Evolutionary conservation across 2,329 filamentous ascomycete genomes (phyloP), one percentile per base, ranked within the genome.

Genomic region (Sporothrix sp.): DNA sequence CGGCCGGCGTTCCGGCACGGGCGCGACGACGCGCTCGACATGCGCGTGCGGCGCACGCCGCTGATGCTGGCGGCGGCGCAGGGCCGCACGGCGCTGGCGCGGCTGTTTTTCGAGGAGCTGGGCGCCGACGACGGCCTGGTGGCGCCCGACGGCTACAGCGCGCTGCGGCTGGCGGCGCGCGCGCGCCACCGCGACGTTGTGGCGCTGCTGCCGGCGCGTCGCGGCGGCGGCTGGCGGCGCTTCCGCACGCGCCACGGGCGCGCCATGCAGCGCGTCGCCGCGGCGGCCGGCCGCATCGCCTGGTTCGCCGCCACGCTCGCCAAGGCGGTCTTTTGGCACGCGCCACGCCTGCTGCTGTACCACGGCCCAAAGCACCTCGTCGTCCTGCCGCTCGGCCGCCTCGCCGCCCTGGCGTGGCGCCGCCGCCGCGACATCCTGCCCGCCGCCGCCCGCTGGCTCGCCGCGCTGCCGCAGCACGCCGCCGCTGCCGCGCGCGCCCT

Each of bases 71-170:
- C 72, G 2, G 70, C 72, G 1, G 59, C 62, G 21, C 51, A 53
- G 1, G 72, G 71, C 2, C 63, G 67, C 9, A 54, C 72, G 3
- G 61, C 67, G 3, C 52, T 74, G 4, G 71, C 70, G 28, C 66
- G 61, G 54, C 58, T 72, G 1, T 59, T 75, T 11, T 58, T 68
- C 42, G 62, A 69, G 16, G 63, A 67, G 11, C 66, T 66, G 20
- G 59, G 61, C 16, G 71, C 71, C 11, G 65, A 73, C 54, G 71
- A 74, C 56, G 57, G 61, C 1, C 46, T 71, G 5, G 60, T 74
- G 8, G 70, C 71, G 1, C 67, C 69, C 4, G 70, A 73, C 48
- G 72, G 71, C 0, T 65, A 71, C 46, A 62, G 68, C 1, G 71
- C 72, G 1, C 59, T 74, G 13, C 66, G 71, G 1, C 63, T 75